These are phyloP conservation scores for Pseudocercospora eumusae DNA, from an alignment of 2,329 filamentous ascomycete species.

Conservation along the genomic window DNA sequence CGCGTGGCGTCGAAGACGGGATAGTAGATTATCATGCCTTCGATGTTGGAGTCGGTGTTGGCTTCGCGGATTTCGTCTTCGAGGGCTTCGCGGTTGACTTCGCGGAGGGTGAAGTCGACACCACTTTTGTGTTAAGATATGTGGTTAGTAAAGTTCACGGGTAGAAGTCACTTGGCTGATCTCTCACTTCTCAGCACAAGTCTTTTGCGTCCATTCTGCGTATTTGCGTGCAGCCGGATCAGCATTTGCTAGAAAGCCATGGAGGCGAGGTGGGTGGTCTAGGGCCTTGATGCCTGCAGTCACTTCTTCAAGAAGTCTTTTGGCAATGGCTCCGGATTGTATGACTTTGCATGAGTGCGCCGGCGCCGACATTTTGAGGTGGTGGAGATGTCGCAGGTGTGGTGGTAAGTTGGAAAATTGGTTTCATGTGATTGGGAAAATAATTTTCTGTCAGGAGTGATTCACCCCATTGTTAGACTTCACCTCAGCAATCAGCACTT, in stretches of 20 bases:
- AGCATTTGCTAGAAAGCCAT: constrained; percentile 87
- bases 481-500: neutral
- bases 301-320: constrained; percentile 76
- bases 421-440: constrained; percentile 5
- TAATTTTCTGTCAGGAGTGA: neutral
- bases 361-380: constrained; percentile 8
- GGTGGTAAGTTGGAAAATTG: neutral
- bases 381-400: neutral
- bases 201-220: constrained; percentile 96
- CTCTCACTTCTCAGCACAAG: constrained; percentile 88
- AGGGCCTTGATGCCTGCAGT: constrained; percentile 71
- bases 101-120: constrained; percentile 83
- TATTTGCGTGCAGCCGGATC: constrained; percentile 92
- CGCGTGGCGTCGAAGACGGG: constrained; percentile 90
- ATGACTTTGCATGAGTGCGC: constrained; percentile 79
- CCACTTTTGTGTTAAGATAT: constrained; percentile 65
- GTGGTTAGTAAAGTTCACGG: too few species aligned
- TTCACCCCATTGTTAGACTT: neutral
- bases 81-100: constrained; percentile 81
- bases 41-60: constrained; percentile 74
- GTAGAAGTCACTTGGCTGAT: too few species aligned
- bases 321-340: constrained; percentile 83
- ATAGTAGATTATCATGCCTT: constrained; percentile 97
- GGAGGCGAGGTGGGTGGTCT: constrained; percentile 72
- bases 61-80: constrained; percentile 85